A percentile compares a stretch with the other conserved stretches of the same genome.
phyloP scores from a whole-genome alignment of 305 asterid species.

The Solanum hybrid region DNA sequence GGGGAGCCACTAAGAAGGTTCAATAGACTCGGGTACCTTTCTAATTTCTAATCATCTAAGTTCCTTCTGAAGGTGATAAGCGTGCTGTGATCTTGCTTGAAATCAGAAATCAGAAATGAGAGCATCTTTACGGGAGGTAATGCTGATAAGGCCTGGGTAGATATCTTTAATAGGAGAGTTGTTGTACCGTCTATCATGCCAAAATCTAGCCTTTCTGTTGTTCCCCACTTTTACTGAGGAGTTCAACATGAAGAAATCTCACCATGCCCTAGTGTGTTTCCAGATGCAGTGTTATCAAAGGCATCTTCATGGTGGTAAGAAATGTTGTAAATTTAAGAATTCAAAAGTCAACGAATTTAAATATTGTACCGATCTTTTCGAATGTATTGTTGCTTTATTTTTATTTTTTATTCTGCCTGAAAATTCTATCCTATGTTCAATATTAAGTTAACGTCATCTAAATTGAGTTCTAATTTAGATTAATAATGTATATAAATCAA shows the following conservation, averaged over 20 bases:
- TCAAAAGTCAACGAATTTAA: background rate
- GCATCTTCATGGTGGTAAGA: background rate
- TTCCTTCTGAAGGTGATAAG: background rate
- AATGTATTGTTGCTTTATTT: background rate
- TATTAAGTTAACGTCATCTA: background rate
- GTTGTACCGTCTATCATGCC: background rate
- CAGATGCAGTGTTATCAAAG: too few species aligned
- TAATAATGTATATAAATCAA: background rate
- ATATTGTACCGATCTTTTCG: background rate
- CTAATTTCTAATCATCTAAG: background rate
- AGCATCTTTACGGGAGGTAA: background rate
- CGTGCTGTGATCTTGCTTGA: background rate
- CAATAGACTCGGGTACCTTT: background rate
- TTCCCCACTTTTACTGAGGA: background rate
- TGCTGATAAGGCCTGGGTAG: background rate
- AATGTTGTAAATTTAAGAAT: background rate
- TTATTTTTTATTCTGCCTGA: background rate
- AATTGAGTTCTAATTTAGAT: background rate
- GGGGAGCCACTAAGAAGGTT: background rate
- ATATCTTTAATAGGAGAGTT: background rate
- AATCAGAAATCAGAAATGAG: background rate
- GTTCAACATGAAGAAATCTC: background rate
- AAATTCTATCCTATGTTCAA: background rate
- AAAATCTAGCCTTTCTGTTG: background rate
- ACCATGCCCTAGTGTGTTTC: background rate